Base-by-base conservation (phyloP, 139 green algal genomes). In the Chlamydomonas sp. region DNA sequence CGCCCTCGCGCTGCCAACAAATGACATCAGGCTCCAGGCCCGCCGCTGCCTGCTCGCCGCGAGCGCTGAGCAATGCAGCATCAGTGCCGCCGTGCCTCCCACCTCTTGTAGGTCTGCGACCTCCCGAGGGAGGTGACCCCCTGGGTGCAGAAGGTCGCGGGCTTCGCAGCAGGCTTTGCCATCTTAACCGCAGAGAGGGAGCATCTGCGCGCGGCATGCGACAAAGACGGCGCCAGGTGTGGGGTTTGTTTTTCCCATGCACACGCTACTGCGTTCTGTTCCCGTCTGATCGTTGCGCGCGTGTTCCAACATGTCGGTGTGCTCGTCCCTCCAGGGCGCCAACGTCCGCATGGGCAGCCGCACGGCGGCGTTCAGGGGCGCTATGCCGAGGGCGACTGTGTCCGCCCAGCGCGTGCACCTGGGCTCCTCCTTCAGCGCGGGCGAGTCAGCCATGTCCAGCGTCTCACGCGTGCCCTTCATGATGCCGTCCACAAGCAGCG, bases 121-220 rank as follows among this genome's bases (percentile, higher is more conserved):
- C 90, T 73, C 48, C 88, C 85, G 35, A 82, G 58, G 49, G 70
- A 73, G 26, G 65, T 73, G 38, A 94, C 83, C 37, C 83, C 77
- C 20, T 38, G 49, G 16, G 79, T 78, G 8, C 90, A 73, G 37
- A 77, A 63, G n/a, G 65, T 73, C 13, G 78, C 78, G 59, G 76
- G 59, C 33, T 38, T 66, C 59, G 39, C 43, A 43, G 59, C 59
- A 43, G 29, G 59, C n/a, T n/a, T n/a, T n/a, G n/a, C n/a, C n/a
- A n/a, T n/a, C n/a, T n/a, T n/a, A n/a, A n/a, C n/a, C n/a, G n/a
- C n/a, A n/a, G n/a, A n/a, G n/a, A n/a, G n/a, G n/a, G n/a, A n/a
- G n/a, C n/a, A n/a, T n/a, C n/a, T n/a, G n/a, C n/a, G n/a, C n/a
- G n/a, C n/a, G n/a, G n/a, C n/a, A n/a, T n/a, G n/a, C n/a, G n/a